Base-by-base conservation (phyloP, 306 rosid species). In the Citrullus colocynthis region DNA sequence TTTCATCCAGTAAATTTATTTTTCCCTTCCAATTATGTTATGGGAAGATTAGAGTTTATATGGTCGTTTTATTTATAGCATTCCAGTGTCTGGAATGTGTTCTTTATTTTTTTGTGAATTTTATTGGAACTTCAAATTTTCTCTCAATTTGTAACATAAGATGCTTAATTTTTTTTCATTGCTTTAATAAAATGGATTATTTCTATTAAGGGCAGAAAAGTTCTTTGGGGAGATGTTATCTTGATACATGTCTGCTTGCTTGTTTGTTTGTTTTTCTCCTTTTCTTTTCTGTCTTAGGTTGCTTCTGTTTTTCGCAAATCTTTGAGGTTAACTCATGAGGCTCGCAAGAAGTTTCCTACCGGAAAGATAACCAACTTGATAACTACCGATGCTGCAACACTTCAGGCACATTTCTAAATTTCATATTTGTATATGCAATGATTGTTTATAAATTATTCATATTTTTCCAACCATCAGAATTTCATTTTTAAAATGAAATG, bases 391-490 rank as follows among this genome's bases (percentile, higher is more conserved):
- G 63, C 63, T 10, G 34, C 63, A 0, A 58, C 63, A 58, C 63
- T 58, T 58, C 63, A 58, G 63, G 63, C 63, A 58, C 32, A 3
- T 58, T 58, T 54, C 21, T 6, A 94, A 94, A 84, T 90, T 94
- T 58, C 63, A 58, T 57, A 55, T 55, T 55, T 55, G 60, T n/a
- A 55, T 54, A 55, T 55, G 60, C 60, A 55, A 7, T 55, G 24
- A 2, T 55, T 55, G 60, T 18, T 55, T 55, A 6, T 55, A 17
- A n/a, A 55, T 55, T 55, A 55, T 55, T 55, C 11, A 55, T 55
- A 55, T 55, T 55, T 55, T 55, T 54, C 24, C 24, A 77, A 90
- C 98, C 76, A 94, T 66, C 67, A 75, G 15, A 18, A 37, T 42
- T 30, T 75, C 39, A 57, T 20, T 28, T 62, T 62, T 62, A 12